Percentiles rank a stretch among this genome's conserved stretches.
These are phyloP conservation scores for Ascoidea tarda DNA, from an alignment of 805 yeast genomes.

Conservation along the genomic window DNA sequence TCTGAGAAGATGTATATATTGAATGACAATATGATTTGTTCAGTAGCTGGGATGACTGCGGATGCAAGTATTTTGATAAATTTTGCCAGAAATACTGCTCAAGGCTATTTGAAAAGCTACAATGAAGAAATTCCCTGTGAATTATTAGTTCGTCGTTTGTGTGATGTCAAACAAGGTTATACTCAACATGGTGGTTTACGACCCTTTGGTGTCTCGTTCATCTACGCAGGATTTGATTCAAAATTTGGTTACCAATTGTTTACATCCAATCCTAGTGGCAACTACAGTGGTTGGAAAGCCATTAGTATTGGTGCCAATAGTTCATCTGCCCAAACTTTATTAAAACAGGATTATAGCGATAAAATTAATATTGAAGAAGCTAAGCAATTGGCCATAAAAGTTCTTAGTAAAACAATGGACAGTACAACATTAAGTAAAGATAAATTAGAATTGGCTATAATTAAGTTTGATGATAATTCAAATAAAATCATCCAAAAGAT, in stretches of 20 bases:
- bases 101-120: constrained; percentile 70
- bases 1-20: constrained; percentile 86
- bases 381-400: constrained; percentile 77
- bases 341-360: constrained; percentile 90
- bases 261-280: constrained; percentile 95
- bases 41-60: constrained; percentile 97
- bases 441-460: constrained; percentile 86
- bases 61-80: constrained; percentile 89
- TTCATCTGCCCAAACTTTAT: constrained; percentile 87
- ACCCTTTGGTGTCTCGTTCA: constrained; percentile 94
- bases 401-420: constrained; percentile 89
- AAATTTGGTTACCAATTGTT: constrained; percentile 81
- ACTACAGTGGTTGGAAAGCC: constrained; percentile 97
- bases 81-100: constrained; percentile 76
- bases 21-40: constrained; percentile 74
- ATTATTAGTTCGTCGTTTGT: constrained; percentile 70
- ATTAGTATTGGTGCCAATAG: constrained; percentile 94
- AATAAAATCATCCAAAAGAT: constrained; percentile 53
- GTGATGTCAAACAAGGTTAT: constrained; percentile 94
- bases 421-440: constrained; percentile 73
- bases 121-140: constrained; percentile 93
- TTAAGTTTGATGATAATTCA: constrained; percentile 27
- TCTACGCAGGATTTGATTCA: constrained; percentile 93
- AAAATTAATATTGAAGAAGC: constrained; percentile 65
- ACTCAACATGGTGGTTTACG: constrained; percentile 98